Evolutionary conservation across 306 rosid genomes (phyloP), one percentile per base, ranked within the genome.

Genomic region (Pyrus betulifolia): DNA sequence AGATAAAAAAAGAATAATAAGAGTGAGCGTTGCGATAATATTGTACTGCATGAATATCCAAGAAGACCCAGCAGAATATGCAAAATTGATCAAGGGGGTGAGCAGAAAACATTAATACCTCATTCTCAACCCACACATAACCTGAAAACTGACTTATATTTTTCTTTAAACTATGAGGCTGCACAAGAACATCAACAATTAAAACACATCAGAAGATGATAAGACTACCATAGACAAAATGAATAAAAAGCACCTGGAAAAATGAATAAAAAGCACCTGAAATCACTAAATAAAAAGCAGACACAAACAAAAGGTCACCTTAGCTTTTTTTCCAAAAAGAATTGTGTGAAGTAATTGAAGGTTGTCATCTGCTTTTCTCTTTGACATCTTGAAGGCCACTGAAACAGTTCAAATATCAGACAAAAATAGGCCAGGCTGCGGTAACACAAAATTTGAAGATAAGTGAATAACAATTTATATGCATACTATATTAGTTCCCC

Each of bases 311-410:
- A 27, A 63, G 28, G 21, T 71, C 67, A 96, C 99, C 97, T 96
- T 96, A 28, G 96, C 84, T 81, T 79, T 93, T 85, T 91, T 96
- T 42, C 96, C 98, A 62, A 89, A 96, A 74, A 96, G 94, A 79
- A 96, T 78, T 21, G 78, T 81, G 80, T 96, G 99, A 76, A 96
- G 93, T 17, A 88, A 59, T 22, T 96, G 98, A 75, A 96, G 90
- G 80, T 85, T 93, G 71, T 96, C 98, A 82, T 96, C 98, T 31
- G 90, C 80, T 84, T 93, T 93, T 86, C 99, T 88, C 96, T 96
- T 96, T 0, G 96, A 89, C 82, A 96, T 77, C 87, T 93, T 96
- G 91, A 87, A 96, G 69, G 97, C 91, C 88, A 96, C 99, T 96
- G 89, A 82, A 91, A 84, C 72, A 89, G 67, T 80, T 88, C 40